Evolutionary conservation across 345 rosid species (phyloP), one percentile per base, ranked within the genome.

Genomic region (Aquilaria malaccensis): DNA sequence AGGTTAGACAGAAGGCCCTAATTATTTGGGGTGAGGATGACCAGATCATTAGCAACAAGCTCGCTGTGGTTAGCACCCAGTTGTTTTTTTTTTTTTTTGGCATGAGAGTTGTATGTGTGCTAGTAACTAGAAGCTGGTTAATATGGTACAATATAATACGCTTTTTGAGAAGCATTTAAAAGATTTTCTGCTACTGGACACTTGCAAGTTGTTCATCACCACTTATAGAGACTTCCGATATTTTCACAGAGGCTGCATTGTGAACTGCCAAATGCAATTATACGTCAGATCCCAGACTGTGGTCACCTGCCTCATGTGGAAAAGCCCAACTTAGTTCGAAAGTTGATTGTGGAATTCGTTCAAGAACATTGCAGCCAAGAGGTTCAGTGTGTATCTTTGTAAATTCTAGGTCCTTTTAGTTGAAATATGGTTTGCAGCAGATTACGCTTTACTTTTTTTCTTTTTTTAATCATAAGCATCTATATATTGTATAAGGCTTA

Each of bases 281-380:
- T 94, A 41, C 70, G 74, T 29, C 92, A 84, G 72, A 78, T 90
- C 74, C 85, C 89, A n/a, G 72, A 88, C 31, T 90, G 92, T 31
- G 99, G 95, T 43, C 99, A 94, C 71, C 67, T 87, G 72, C 97
- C 97, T 56, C 99, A 89, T 7, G 92, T 89, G 53, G 97, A 93
- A 76, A 84, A 79, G 61, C 95, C 96, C 0, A 59, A 66, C 10
- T 59, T 76, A 12, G 82, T 74, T 2, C 85, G 84, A 33, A 84
- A 80, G 62, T 73, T 89, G 65, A 84, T 93, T 11, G 10, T 62
- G 60, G 87, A 80, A 59, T 87, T 93, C 65, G 78, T 81, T 48
- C 63, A 13, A 74, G 86, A 82, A 78, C 74, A 70, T 66, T 15
- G 74, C 69, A 10, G 11, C 14, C 70, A 60, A 71, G 77, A 72